Evolutionary conservation across 2,329 filamentous ascomycete species (phyloP), one percentile per base, ranked within the genome.

Genomic region (Ophiostoma novo-ulmi): DNA sequence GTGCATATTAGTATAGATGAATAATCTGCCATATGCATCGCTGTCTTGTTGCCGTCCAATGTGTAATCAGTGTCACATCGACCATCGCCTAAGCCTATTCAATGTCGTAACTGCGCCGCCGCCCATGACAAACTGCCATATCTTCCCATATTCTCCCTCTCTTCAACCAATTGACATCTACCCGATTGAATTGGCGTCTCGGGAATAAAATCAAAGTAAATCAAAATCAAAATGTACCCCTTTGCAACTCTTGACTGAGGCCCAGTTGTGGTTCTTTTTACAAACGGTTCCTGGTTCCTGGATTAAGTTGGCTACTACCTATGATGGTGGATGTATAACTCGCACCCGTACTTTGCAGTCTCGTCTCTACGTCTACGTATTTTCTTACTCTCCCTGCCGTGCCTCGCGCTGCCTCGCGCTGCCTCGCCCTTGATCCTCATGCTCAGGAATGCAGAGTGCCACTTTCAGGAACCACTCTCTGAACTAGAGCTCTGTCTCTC

Each of bases 381-480:
- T 31, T 31, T 61, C 20, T 39, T 22, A 3, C 35, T 39, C 61
- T 65, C 61, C 61, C 61, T 65, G 31, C 17, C 26, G 61, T 65
- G 35, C 61, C 61, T 65, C 61, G 13, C 58, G 26, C 58, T 38
- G 61, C 35, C 17, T 38, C 61, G 61, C 35, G 26, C 58, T 38
- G 61, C 61, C 17, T 38, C 61, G 61, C 35, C 61, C 61, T 65
- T 65, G 61, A 11, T 65, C 61, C 61, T 36, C 61, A 20, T 65
- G 61, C 20, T 65, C 35, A 65, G 61, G 36, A 65, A 65, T 65
- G 61, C 61, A 65, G 58, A 63, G 61, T 38, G 61, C 61, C 61
- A 39, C 61, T 65, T 39, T 38, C 61, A 65, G 35, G 61, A 38
- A 65, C 61, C 61, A n/a, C 61, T 39, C 17, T 65, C 35, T 35